phyloP scores from a whole-genome alignment of 768 basidiomycete species.

The Collybia sordida region DNA sequence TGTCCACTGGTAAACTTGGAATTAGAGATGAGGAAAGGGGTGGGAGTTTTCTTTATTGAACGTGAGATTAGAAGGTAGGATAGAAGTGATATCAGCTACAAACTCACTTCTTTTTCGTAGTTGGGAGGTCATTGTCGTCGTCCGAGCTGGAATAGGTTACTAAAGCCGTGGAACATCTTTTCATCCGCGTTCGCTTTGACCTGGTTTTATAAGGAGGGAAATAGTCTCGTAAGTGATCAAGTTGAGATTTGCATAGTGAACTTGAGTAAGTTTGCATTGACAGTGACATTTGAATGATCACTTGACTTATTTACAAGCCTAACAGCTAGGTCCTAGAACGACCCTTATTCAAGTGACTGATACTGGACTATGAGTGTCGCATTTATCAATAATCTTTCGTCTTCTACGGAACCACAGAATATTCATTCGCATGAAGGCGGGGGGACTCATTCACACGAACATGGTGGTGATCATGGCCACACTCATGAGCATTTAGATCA shows the following conservation, averaged over 20 bases:
- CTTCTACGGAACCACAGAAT: slow-evolving; percentile 27
- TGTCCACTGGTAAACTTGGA: slow-evolving; percentile 54
- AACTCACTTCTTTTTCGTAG: slow-evolving; percentile 43
- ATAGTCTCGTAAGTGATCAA: too few relatives aligned
- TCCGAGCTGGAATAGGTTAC: slow-evolving; percentile 55
- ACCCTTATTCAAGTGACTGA: too few relatives aligned
- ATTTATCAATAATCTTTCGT: slow-evolving; percentile 69
- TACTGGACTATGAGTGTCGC: slow-evolving; percentile 54
- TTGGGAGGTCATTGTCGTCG: slow-evolving; percentile 31
- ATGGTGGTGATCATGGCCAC: slow-evolving; percentile 75
- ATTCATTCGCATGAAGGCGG: slow-evolving; percentile 63
- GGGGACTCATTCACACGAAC: slow-evolving; percentile 94
- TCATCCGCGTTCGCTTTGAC: slow-evolving; percentile 27
- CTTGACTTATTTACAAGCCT: too few relatives aligned
- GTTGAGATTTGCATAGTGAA: too few relatives aligned
- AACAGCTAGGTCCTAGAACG: too few relatives aligned
- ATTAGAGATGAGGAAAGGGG: slow-evolving; percentile 49
- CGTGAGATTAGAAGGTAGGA: background rate
- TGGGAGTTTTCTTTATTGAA: slow-evolving; percentile 57
- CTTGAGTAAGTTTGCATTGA: too few relatives aligned
- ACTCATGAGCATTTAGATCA: slow-evolving; percentile 93
- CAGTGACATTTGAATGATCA: too few relatives aligned
- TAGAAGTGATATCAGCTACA: background rate
- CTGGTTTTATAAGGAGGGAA: too few relatives aligned
- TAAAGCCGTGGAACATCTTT: slow-evolving; percentile 31